Conservation (phyloP, 176 grass and related monocot genomes). For the Carex cristatella region DNA sequence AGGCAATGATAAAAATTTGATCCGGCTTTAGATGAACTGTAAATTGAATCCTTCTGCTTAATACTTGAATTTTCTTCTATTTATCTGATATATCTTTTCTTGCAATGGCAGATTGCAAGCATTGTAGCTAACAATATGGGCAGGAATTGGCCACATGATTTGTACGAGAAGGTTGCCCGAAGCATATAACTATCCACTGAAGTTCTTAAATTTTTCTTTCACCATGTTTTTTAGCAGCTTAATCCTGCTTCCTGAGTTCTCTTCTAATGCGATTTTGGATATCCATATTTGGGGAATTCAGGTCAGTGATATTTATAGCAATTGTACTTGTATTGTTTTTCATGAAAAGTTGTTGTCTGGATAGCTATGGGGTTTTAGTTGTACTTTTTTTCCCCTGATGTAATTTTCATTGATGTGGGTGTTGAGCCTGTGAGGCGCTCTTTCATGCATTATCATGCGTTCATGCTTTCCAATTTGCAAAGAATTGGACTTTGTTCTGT, state of each 20-base stretch:
- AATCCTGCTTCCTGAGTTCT: not conserved
- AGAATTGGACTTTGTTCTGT: not conserved
- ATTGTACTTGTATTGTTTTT: not conserved
- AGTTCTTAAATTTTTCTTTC: conserved; percentile 7
- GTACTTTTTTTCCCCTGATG: not conserved
- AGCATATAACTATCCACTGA: conserved; percentile 49
- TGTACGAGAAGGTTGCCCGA: conserved; percentile 84
- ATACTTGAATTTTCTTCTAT: not conserved
- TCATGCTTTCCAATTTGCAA: not conserved
- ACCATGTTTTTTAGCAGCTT: not conserved
- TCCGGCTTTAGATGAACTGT: too few relatives aligned
- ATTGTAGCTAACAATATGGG: conserved; percentile 85
- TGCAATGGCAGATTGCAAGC: conserved; percentile 62
- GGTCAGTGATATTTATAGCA: not conserved
- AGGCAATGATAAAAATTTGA: too few relatives aligned
- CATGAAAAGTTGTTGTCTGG: conserved; percentile 7
- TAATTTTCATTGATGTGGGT: not conserved
- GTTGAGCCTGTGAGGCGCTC: not conserved
- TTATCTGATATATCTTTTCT: conserved; percentile 26
- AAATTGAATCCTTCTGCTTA: not conserved
- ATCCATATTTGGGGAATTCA: not conserved
- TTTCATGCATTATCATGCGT: not conserved
- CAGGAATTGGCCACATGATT: conserved; percentile 89
- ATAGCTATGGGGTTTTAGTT: not conserved
- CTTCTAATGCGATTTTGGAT: not conserved